These are phyloP conservation scores for Coemansia sp. DNA, from an alignment of 192 early-diverging fungal species.

Conservation along the genomic window DNA sequence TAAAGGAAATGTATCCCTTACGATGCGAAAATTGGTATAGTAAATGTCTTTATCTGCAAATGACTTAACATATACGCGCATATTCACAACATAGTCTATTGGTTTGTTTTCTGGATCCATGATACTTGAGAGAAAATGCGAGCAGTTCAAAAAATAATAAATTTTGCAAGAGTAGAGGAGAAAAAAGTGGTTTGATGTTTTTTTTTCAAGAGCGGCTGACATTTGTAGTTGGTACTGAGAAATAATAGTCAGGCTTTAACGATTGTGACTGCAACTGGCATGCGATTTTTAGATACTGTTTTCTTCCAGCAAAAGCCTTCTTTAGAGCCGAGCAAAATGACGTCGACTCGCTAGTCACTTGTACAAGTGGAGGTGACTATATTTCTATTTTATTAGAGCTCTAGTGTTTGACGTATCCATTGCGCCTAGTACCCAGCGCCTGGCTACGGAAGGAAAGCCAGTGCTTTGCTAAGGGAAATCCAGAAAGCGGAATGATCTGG, in stretches of 20 bases:
- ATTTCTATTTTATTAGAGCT: no score
- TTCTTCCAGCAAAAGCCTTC: not conserved
- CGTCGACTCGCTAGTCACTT: no score
- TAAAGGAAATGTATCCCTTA: no score
- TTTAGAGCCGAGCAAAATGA: no score
- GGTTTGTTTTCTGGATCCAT: not conserved
- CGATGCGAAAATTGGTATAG: not conserved
- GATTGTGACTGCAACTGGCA: not conserved
- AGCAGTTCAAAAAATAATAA: not conserved
- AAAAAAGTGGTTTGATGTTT: not conserved
- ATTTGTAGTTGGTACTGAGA: no score
- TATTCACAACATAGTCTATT: not conserved
- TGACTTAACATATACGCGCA: not conserved
- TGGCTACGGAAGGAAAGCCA: no score
- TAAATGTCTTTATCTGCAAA: not conserved
- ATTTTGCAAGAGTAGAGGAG: not conserved
- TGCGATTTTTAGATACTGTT: not conserved
- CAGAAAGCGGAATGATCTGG: not conserved
- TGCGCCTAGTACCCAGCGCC: no score
- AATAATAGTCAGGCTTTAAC: not conserved
- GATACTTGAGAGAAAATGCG: not conserved
- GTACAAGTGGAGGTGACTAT: no score
- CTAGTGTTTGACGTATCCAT: no score
- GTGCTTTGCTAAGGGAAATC: no score
- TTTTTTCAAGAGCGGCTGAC: not conserved